Percentiles rank a stretch among this genome's conserved stretches.
Conservation (phyloP, 306 rosid genomes). For the Glycine tomentella region DNA sequence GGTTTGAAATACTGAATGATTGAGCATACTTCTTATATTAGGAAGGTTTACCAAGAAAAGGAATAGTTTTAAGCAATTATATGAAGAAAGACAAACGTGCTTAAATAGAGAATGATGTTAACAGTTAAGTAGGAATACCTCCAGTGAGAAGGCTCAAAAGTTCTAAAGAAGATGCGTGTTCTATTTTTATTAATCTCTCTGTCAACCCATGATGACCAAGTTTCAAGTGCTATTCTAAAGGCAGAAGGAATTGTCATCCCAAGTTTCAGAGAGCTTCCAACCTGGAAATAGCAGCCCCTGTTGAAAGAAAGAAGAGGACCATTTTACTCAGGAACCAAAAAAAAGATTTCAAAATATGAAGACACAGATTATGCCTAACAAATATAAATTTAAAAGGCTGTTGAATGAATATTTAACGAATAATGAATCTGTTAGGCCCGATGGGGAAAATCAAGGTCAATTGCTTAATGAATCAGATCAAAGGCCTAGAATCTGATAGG, state of each 20-base stretch:
- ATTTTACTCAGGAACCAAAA: constrained; percentile 30
- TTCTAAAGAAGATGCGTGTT: constrained; percentile 79
- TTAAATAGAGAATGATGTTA: no score
- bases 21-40: no score
- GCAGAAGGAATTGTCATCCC: constrained; percentile 77
- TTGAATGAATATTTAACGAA: constrained; percentile 23
- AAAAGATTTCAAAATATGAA: not conserved
- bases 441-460: not conserved
- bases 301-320: constrained; percentile 40
- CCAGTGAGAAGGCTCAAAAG: constrained; percentile 92
- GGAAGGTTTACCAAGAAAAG: no score
- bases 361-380: constrained; percentile 27
- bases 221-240: constrained; percentile 65
- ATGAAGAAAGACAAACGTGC: no score
- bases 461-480: not conserved
- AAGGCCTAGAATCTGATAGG: not conserved
- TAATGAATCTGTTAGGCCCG: constrained; percentile 12
- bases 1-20: no score
- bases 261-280: constrained; percentile 65
- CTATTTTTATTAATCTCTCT: constrained; percentile 59
- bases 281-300: constrained; percentile 87
- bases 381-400: constrained; percentile 18
- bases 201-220: constrained; percentile 86
- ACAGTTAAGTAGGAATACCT: constrained; percentile 58
- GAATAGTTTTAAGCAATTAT: no score